Evolutionary conservation across 345 rosid genomes (phyloP).

Genomic region (Syzygium aqueum): DNA sequence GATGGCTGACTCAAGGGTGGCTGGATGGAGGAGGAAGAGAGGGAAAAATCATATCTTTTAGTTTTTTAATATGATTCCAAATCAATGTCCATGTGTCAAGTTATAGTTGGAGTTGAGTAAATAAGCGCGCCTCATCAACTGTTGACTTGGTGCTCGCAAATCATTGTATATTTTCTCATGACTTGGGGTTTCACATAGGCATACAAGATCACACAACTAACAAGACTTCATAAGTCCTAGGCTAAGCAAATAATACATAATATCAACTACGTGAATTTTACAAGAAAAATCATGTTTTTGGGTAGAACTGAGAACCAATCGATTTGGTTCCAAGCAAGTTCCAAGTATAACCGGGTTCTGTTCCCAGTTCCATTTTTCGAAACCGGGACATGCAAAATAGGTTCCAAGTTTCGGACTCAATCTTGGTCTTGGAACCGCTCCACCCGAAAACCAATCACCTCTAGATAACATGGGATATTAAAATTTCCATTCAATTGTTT

Average conservation of each 20-base stretch:
- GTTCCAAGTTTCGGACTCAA: accelerated
- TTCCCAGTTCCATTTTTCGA: background rate
- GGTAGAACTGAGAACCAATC: accelerated
- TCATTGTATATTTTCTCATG: background rate
- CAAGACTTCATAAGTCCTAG: background rate
- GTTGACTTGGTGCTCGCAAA: background rate
- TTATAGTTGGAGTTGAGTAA: background rate
- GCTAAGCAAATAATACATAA: background rate
- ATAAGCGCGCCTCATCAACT: background rate
- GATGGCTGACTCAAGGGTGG: no score
- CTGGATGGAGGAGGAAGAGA: no score
- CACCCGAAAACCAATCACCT: background rate
- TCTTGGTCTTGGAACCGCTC: accelerated
- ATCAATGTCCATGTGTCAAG: background rate
- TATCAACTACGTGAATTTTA: background rate
- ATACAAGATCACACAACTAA: background rate
- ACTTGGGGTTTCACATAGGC: background rate
- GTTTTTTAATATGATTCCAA: background rate
- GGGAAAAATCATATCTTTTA: no score
- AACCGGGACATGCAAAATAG: background rate
- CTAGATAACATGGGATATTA: background rate
- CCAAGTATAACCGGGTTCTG: no score
- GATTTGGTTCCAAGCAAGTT: background rate
- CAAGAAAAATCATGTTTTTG: background rate
- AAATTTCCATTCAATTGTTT: background rate